These are phyloP conservation scores for Tuber brumale DNA, from an alignment of 495 filamentous ascomycete species.

Conservation along the genomic window DNA sequence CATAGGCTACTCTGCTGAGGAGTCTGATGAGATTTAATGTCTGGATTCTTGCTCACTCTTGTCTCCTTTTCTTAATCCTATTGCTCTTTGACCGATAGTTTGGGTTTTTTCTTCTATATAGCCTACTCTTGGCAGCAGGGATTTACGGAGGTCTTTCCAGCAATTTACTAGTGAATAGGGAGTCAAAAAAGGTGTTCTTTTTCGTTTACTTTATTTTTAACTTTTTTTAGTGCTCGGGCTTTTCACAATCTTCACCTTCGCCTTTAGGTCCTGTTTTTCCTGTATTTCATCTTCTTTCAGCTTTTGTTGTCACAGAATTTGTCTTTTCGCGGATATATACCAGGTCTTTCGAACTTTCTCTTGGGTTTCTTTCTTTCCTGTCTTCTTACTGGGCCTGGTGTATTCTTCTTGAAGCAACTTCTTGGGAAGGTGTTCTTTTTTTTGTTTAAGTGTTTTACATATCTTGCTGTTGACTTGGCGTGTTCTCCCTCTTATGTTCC, in stretches of 20 bases:
- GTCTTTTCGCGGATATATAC: not conserved
- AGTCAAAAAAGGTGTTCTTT: slow-evolving; percentile 37
- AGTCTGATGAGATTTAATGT: slow-evolving; percentile 19
- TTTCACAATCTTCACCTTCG: slow-evolving; percentile 31
- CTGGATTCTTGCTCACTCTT: slow-evolving; percentile 19
- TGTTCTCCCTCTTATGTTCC: not conserved
- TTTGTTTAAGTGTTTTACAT: not conserved
- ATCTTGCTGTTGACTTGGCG: not conserved
- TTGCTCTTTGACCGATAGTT: slow-evolving; percentile 19
- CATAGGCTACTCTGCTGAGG: slow-evolving; percentile 14
- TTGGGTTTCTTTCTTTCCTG: not conserved
- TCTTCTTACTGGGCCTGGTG: not conserved
- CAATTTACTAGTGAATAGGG: slow-evolving; percentile 32
- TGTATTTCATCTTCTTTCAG: slow-evolving; percentile 20
- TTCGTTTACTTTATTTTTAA: slow-evolving; percentile 34
- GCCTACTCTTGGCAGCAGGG: slow-evolving; percentile 17
- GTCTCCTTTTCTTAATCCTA: slow-evolving; percentile 20
- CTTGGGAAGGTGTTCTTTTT: not conserved
- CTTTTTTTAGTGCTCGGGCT: slow-evolving; percentile 36
- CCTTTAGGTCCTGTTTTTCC: slow-evolving; percentile 13
- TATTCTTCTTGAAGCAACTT: slow-evolving; percentile 1
- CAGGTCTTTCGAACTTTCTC: not conserved
- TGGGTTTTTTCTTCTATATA: slow-evolving; percentile 19
- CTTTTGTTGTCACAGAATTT: slow-evolving; percentile 15
- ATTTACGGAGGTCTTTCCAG: slow-evolving; percentile 17